A percentile compares a stretch with the other conserved stretches of the same genome.
phyloP scores from a whole-genome alignment of 2,329 filamentous ascomycete species.

The Falciphora oryzae region DNA sequence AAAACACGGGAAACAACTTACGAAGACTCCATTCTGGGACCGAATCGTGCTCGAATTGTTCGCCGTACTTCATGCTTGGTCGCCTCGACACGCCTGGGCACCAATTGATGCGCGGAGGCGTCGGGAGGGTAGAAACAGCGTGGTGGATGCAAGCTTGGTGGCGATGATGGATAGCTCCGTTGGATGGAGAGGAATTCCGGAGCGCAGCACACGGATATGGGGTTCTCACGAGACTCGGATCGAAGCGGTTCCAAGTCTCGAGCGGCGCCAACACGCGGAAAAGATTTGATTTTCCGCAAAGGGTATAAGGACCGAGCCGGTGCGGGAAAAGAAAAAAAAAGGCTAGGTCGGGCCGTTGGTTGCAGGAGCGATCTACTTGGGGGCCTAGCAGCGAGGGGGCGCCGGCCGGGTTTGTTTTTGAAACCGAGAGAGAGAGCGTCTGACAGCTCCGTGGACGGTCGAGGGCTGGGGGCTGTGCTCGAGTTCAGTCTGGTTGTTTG shows the following conservation, averaged over 20 bases:
- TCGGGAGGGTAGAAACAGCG: neutral
- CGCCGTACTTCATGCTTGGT: constrained; percentile 65
- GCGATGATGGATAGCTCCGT: too few species aligned
- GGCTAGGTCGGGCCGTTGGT: neutral
- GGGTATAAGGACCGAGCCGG: neutral
- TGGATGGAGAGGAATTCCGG: neutral
- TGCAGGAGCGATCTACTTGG: neutral
- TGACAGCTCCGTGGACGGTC: neutral
- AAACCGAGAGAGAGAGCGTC: neutral
- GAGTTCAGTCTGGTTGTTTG: neutral
- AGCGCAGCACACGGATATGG: neutral
- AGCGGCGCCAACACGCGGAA: neutral
- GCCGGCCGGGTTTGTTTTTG: neutral
- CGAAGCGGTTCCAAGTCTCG: neutral
- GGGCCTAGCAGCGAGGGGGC: too few species aligned
- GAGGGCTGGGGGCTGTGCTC: neutral
- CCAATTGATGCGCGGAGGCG: constrained; percentile 9
- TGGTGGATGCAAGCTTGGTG: too few species aligned
- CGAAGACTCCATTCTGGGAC: constrained; percentile 78
- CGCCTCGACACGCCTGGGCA: neutral
- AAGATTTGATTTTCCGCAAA: neutral
- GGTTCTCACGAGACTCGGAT: neutral
- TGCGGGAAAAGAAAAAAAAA: neutral
- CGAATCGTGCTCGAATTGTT: constrained; percentile 67
- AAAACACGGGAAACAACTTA: constrained; percentile 32